Evolutionary conservation across 2,329 filamentous ascomycete species (phyloP), one percentile per base, ranked within the genome.

Genomic region (Hymenoscyphus occultus): DNA sequence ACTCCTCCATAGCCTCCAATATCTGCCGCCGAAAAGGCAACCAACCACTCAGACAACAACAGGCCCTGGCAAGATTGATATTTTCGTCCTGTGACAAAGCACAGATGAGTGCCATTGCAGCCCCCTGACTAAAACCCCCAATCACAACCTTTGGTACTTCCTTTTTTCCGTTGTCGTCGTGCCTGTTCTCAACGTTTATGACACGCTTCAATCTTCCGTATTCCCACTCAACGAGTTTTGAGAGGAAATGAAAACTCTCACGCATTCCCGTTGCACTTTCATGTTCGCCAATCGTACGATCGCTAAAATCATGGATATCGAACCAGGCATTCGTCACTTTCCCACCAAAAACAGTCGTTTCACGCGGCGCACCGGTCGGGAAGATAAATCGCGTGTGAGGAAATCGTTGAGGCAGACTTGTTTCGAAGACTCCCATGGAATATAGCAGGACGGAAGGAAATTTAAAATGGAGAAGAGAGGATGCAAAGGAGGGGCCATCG

Each of bases 401-500:
- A 32, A 67, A 51, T 12, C 12, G 12, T 22, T 14, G 39, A 40
- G 51, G 4, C 39, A 9, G 9, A 35, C 9, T 58, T 39, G 6
- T 28, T 40, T 78, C 77, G 5, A 78, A 73, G 75, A 72, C 76
- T 42, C 74, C 71, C 68, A 65, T 51, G 60, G 35, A 59, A 56
- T 42, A 64, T 64, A 28, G 72, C 65, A 64, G 7, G 67, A 68
- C 48, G 48, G n/a, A 19, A 19, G 48, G n/a, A 31, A 63, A 60
- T n/a, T 60, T 60, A 13, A 71, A 69, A 5, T 63, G 62, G 39
- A 79, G 70, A 16, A 81, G 68, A 2, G 74, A 71, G 28, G 65
- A 60, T 4, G 77, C 77, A 54, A 81, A 79, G 14, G 70, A 68
- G 3, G 72, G 65, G 19, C 75, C 75, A 22, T 72, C 74, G 42